A percentile compares a stretch with the other conserved stretches of the same genome.
phyloP scores from a whole-genome alignment of 331 rosid genomes.

The Rosa hybrid region DNA sequence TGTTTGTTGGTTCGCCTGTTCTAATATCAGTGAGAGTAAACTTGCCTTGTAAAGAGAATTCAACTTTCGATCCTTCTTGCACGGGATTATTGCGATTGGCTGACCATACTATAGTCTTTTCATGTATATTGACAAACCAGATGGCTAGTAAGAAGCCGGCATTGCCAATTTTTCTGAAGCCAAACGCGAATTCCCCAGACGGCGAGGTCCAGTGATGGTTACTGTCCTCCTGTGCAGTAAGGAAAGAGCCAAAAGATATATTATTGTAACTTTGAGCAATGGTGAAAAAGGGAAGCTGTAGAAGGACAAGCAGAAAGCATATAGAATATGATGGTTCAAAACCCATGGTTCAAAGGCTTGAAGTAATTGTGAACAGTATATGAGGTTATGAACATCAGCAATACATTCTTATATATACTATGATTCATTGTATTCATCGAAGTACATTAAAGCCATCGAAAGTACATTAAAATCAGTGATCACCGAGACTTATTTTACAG shows the following conservation, averaged over 20 bases:
- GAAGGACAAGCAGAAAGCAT: neutral
- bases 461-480: neutral
- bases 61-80: slow-evolving; percentile 1
- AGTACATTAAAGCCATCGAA: neutral
- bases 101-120: slow-evolving; percentile 13
- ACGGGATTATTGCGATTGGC: neutral
- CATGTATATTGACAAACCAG: slow-evolving; percentile 10
- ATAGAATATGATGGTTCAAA: neutral
- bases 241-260: neutral
- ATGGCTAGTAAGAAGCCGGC: slow-evolving; percentile 15
- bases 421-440: neutral
- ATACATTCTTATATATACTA: no score
- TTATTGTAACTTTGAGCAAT: neutral
- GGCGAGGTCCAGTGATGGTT: neutral
- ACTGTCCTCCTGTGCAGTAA: neutral
- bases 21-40: neutral
- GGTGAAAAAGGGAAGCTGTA: neutral
- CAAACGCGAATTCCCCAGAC: slow-evolving; percentile 14
- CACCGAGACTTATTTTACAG: no score
- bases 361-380: no score
- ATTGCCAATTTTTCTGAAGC: neutral
- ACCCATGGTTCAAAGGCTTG: neutral
- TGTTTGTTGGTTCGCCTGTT: neutral
- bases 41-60: neutral
- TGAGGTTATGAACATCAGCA: no score